Conservation (phyloP, 768 basidiomycete species). For the Amanita brunnescens region DNA sequence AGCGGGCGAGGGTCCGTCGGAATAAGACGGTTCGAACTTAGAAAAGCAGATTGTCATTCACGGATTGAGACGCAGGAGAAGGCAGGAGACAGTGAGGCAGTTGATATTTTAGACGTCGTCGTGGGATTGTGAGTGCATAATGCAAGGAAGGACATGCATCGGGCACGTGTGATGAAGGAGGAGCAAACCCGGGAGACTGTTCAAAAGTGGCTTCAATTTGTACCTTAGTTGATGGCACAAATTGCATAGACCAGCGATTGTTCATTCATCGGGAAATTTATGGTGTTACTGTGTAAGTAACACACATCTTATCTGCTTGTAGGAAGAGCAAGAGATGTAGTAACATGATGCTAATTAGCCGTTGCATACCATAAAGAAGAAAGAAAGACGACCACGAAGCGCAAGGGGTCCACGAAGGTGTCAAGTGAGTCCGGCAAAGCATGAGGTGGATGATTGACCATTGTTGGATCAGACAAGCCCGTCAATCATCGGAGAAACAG, state of each 20-base stretch:
- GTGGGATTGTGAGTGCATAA: slow-evolving; percentile 12
- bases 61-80: slow-evolving; percentile 5
- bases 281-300: too few species aligned
- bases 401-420: slow-evolving; percentile 38
- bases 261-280: too few species aligned
- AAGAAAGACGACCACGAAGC: slow-evolving; percentile 53
- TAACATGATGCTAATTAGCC: too few species aligned
- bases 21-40: slow-evolving; percentile 6
- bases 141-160: slow-evolving; percentile 11
- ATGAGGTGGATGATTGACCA: too few species aligned
- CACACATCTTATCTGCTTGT: too few species aligned
- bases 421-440: slow-evolving; percentile 20
- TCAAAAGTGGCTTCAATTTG: slow-evolving; percentile 10
- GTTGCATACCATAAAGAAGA: slow-evolving; percentile 25
- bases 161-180: slow-evolving; percentile 10
- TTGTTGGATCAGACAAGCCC: too few species aligned
- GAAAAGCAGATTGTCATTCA: slow-evolving; percentile 7
- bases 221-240: background rate
- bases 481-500: too few species aligned
- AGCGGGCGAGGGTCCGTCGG: background rate
- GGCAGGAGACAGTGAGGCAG: slow-evolving; percentile 5
- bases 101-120: slow-evolving; percentile 12
- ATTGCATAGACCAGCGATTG: background rate
- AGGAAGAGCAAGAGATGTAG: too few species aligned
- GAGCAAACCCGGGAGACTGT: slow-evolving; percentile 12